Base-by-base conservation (phyloP, 306 rosid species). In the Hylodesmum podocarpum region DNA sequence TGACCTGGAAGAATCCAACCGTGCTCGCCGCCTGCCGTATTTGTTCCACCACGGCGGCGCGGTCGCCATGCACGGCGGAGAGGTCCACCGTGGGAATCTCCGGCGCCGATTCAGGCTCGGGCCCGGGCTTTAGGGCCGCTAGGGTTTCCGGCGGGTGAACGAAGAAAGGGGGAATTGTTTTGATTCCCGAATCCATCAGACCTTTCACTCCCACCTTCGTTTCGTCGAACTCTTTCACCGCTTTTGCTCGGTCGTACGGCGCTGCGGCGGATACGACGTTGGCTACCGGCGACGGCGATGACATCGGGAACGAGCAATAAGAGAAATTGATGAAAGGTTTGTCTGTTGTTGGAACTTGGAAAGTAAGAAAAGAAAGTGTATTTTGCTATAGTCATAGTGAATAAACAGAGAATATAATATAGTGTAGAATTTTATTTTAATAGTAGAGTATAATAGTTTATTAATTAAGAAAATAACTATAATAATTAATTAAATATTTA, bases 151-250 rank as follows among this genome's bases (percentile, higher is more conserved):
- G 86, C 2, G 94, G 90, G 63, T 86, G 85, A 21, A 84, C 76
- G 84, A 91, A 91, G 86, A 91, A 70, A 1, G 78, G 13, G 1
- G 92, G 93, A 34, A 91, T 73, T 40, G 86, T 74, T n/a, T 79
- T 16, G 53, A 91, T 47, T 8, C 90, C 91, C 4, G 94, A 72
- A 41, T 91, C 96, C 0, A 80, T 62, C 3, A 91, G 66, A n/a
- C 94, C 96, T 80, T 89, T 91, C 8, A 89, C 96, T 22, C 96
- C 94, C n/a, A 81, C 49, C 69, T 87, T 91, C 4, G 92, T 65
- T 54, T 89, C 88, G 47, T 83, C 87, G 77, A 91, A 91, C 4
- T 78, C 71, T 22, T 83, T 85, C 68, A 87, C 79, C 12, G 90
- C 96, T 61, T 82, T 61, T 18, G 75, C 78, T 34, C 88, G 82